Base-by-base conservation (phyloP, 306 rosid genomes). In the Biancaea sappan region DNA sequence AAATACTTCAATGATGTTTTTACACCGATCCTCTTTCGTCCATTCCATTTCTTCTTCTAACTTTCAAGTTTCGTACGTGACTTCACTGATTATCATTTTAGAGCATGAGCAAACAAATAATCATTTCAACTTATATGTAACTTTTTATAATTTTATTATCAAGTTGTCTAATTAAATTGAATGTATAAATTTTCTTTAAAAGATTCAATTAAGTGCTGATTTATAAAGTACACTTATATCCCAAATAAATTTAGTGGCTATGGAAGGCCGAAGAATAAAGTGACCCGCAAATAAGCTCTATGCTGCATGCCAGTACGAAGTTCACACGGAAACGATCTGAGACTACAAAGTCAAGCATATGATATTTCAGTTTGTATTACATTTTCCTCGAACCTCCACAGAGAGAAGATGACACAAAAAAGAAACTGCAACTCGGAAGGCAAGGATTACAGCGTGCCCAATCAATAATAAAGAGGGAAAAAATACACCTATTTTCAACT, bases 401-500 rank as follows among this genome's bases (percentile, higher is more conserved):
- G 54, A 77, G 47, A 70, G 37, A 68, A 57, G 52, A 31, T 59
- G 75, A 50, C 72, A 28, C 44, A 69, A 71, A 77, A 51, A 76
- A 41, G 70, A 58, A 66, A 74, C 46, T 47, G 8, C 41, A 53
- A 62, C 44, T 63, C 77, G 65, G 75, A 51, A 12, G 66, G 66
- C 61, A 63, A 60, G 59, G 69, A 24, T 66, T 62, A 72, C 73
- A 72, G 51, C 38, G 21, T 41, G 48, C 48, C 6, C 71, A 59
- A 19, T 71, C 74, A 76, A 41, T 44, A 52, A 69, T 54, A 54
- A 69, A 12, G 67, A 52, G 3, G 14, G 4, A 7, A 28, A 66
- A 37, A 53, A 5, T 6, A 31, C 56, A 16, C 48, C 82, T 76
- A 76, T 68, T 65, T 50, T 77, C 59, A 73, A 71, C 79, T 77